Percentiles rank a stretch among this genome's conserved stretches.
phyloP scores from a whole-genome alignment of 495 filamentous ascomycete species.

The Penicillium dipodomyicola region DNA sequence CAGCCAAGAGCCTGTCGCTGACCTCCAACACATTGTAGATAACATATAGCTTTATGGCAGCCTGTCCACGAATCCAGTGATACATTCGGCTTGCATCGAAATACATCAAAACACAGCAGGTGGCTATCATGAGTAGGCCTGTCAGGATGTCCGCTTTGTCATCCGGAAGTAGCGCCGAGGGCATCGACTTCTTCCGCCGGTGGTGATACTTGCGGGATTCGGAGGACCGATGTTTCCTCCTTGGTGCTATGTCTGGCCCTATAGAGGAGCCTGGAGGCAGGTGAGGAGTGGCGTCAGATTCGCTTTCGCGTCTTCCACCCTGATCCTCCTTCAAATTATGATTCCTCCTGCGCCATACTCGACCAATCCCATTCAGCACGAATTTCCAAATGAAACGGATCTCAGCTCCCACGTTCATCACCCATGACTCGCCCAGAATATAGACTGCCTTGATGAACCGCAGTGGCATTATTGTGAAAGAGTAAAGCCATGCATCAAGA shows the following conservation, averaged over 20 bases:
- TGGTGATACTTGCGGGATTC: slow-evolving; percentile 52
- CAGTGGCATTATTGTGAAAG: slow-evolving; percentile 90
- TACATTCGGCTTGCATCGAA: slow-evolving; percentile 98
- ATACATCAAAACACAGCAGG: slow-evolving; percentile 80
- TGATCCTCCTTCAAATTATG: slow-evolving; percentile 27
- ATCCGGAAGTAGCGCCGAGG: slow-evolving; percentile 76
- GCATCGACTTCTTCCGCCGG: slow-evolving; percentile 75
- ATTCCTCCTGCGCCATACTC: slow-evolving; percentile 68
- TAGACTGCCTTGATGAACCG: slow-evolving; percentile 81
- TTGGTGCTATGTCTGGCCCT: slow-evolving; percentile 11
- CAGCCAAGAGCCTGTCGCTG: slow-evolving; percentile 81
- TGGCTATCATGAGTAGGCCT: slow-evolving; percentile 78
- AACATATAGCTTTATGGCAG: slow-evolving; percentile 96
- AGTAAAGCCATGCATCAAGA: slow-evolving; percentile 95
- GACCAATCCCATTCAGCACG: slow-evolving; percentile 68
- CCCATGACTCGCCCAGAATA: slow-evolving; percentile 73
- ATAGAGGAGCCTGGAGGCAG: slow-evolving; percentile 17
- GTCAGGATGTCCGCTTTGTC: slow-evolving; percentile 96
- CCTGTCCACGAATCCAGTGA: slow-evolving; percentile 93
- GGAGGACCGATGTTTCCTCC: slow-evolving; percentile 33
- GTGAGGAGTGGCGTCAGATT: slow-evolving; percentile 27
- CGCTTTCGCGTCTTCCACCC: slow-evolving; percentile 21
- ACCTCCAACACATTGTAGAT: slow-evolving; percentile 97
- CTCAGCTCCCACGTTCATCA: slow-evolving; percentile 61
- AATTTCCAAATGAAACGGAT: slow-evolving; percentile 64